Evolutionary conservation across 2,329 filamentous ascomycete genomes (phyloP), one percentile per base, ranked within the genome.

Genomic region (Septoria petroselini): DNA sequence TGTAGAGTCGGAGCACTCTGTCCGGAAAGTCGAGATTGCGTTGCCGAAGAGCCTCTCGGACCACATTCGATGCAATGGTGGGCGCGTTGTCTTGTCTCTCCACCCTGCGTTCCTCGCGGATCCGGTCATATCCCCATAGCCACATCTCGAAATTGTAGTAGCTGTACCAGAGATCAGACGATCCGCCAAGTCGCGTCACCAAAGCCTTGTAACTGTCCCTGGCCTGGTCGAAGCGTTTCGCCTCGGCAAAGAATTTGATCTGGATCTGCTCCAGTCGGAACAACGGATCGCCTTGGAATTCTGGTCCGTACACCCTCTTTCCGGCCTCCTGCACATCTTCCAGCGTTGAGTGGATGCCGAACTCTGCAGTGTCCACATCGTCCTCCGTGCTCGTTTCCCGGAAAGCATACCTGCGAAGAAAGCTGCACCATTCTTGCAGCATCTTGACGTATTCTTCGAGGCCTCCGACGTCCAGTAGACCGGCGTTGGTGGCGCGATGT

Each of bases 131-230:
- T 50, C 76, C 74, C 78, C 81, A 84, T n/a, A 77, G 72, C 50
- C 86, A 77, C 77, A 97, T 85, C 70, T 97, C 93, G 86, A 90
- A 97, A 45, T 85, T 77, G 70, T 96, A 96, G 69, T 89, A 96
- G 35, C 84, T 83, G 48, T 91, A 78, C 93, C 93, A 98, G 67
- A 97, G 97, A 61, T 95, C 89, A 64, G 91, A 90, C 60, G 83
- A 91, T 60, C 89, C 81, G 23, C 83, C 83, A 48, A 89, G 82
- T 14, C 78, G 75, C n/a, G 80, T 73, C 17, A 80, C 78, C 23
- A 97, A 76, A 14, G 53, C 50, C 57, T 86, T 82, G 83, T 88
- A 97, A 40, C 86, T 81, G 12, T 79, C 77, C 31, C 93, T 82
- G 2, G 91, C 93, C 49, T 84, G 84, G 15, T 88, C 81, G 44